Percentiles rank a stretch among this genome's conserved stretches.
These are phyloP conservation scores for Fusarium sp. DNA, from an alignment of 2,329 filamentous ascomycete genomes.

Conservation along the genomic window DNA sequence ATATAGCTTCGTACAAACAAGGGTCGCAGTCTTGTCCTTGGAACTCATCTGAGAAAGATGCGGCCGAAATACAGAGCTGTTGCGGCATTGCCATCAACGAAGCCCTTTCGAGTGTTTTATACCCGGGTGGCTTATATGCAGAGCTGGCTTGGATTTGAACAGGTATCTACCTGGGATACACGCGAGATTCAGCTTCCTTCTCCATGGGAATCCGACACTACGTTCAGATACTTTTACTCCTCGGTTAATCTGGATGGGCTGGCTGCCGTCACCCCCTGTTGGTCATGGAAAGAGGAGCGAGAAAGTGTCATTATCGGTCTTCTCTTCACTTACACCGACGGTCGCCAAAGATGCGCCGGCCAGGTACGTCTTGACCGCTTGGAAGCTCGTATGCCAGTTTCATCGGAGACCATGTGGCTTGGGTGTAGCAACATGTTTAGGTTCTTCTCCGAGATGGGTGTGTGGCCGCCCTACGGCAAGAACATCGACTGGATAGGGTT, in stretches of 20 bases:
- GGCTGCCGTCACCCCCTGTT: neutral
- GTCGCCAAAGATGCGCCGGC: neutral
- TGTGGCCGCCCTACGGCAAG: no score
- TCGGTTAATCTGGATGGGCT: neutral
- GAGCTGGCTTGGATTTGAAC: neutral
- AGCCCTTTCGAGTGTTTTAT: neutral
- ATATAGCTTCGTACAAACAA: neutral
- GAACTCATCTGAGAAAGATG: neutral
- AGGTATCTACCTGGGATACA: neutral
- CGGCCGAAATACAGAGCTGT: neutral
- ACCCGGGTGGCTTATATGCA: neutral
- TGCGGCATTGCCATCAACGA: neutral
- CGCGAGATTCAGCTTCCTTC: neutral
- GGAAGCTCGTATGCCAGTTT: neutral
- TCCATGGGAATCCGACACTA: neutral
- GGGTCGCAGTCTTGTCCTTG: neutral
- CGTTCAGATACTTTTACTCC: neutral
- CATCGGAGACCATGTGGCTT: neutral
- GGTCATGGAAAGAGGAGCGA: rapidly evolving
- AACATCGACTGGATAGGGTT: neutral
- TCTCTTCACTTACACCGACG: neutral
- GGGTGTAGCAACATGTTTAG: neutral
- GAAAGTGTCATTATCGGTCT: neutral
- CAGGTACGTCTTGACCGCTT: constrained; percentile 1
- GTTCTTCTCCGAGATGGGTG: no score